A percentile compares a stretch with the other conserved stretches of the same genome.
phyloP scores from a whole-genome alignment of 2,329 filamentous ascomycete genomes.

The Botryotinia globosa region DNA sequence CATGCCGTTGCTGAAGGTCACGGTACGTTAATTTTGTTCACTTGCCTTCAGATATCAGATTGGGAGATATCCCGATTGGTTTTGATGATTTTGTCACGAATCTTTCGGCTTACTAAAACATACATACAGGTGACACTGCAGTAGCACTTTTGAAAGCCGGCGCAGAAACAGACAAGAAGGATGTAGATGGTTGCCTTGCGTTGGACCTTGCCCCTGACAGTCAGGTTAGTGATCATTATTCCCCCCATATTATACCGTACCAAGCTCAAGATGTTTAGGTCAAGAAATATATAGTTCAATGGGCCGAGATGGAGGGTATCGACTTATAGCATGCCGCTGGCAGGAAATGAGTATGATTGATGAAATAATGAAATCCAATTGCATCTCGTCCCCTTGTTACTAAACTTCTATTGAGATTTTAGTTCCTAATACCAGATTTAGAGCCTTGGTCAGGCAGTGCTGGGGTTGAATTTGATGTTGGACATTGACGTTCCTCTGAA shows the following conservation, averaged over 20 bases:
- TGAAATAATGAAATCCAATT: background rate
- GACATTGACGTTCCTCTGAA: background rate
- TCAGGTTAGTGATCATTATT: constrained; percentile 56
- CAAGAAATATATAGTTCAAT: constrained; percentile 25
- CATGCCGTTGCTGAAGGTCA: constrained; percentile 78
- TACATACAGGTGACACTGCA: constrained; percentile 68
- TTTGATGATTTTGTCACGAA: background rate
- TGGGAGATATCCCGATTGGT: background rate
- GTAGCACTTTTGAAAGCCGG: constrained; percentile 79
- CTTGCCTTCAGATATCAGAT: background rate
- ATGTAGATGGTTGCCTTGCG: constrained; percentile 66
- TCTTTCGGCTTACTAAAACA: background rate
- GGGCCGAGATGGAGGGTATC: constrained; percentile 20
- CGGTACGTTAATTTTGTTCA: constrained; percentile 44
- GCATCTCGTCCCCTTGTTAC: background rate
- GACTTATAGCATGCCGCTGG: constrained; percentile 8
- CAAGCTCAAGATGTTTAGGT: constrained; percentile 23
- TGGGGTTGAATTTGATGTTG: background rate
- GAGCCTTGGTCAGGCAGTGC: background rate
- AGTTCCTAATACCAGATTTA: background rate
- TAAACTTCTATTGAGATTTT: background rate
- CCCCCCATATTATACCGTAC: background rate
- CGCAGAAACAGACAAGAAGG: constrained; percentile 76
- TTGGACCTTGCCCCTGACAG: constrained; percentile 83
- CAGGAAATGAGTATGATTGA: background rate